Base-by-base conservation (phyloP, 805 yeast genomes). In the Suhomyces tanzawaensis region DNA sequence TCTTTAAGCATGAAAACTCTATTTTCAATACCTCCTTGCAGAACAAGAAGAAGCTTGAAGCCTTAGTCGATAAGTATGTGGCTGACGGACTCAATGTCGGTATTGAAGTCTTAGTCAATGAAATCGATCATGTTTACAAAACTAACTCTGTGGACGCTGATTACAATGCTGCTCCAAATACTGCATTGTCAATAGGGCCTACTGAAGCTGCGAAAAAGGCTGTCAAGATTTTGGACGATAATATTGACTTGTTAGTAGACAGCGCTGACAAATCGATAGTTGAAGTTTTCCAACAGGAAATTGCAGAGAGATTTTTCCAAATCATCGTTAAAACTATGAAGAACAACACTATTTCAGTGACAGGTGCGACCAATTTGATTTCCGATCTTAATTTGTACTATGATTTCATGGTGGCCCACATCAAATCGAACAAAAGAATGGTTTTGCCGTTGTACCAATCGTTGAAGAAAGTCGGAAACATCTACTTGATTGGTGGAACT, bases 81-180 rank as follows among this genome's bases (percentile, higher is more conserved):
- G 99, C 98, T 0, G 85, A 85, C 52, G 99, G 99, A 0, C 70
- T 93, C 21, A 90, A 88, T 51, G 76, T 85, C n/a, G 95, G 97
- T 29, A 88, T 93, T 23, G 95, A 86, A 44, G 90, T 89, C 7
- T 70, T 93, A 26, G 81, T 89, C 61, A 83, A 78, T 48, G 96
- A 91, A 55, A 78, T 90, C 14, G 86, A 84, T 37, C 74, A 73
- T 44, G 69, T 78, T 3, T 78, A 74, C 45, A 66, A 71, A 28
- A 73, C 80, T 0, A 63, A 69, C 22, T 84, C 82, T 48, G 59
- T 74, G 3, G 80, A 79, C 5, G 66, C 75, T 6, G 90, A 82
- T 47, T 89, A 76, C 58, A 72, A 77, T 41, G 86, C 88, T 1
- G 48, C 55, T 4, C 32, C 44, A 3, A 45, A 44, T 6, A 35